Percentiles rank a stretch among this genome's conserved stretches.
Conservation (phyloP, 2,329 filamentous ascomycete species). For the Peltaster fructicola region DNA sequence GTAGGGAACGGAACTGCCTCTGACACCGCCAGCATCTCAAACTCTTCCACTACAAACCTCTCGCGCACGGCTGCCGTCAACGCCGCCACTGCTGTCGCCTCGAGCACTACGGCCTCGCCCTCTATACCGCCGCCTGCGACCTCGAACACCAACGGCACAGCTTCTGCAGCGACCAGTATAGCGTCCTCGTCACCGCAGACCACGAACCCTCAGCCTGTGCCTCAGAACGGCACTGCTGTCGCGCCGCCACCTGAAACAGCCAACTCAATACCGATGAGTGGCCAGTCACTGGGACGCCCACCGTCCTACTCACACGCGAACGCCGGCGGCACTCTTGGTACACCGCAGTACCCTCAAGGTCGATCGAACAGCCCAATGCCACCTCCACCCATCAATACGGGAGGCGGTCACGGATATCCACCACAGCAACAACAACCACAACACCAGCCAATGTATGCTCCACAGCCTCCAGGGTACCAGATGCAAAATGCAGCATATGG, state of each 20-base stretch:
- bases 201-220: slow-evolving; percentile 30
- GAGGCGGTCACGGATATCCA: slow-evolving; percentile 32
- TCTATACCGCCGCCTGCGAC: slow-evolving; percentile 19
- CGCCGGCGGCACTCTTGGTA: slow-evolving; percentile 20
- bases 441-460: slow-evolving; percentile 23
- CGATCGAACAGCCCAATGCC: slow-evolving; percentile 29
- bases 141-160: slow-evolving; percentile 17
- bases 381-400: slow-evolving; percentile 28
- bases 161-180: slow-evolving; percentile 13
- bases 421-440: slow-evolving; percentile 26
- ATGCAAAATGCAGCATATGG: slow-evolving; percentile 14
- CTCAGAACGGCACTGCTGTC: not conserved
- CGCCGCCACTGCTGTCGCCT: slow-evolving; percentile 9
- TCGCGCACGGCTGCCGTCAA: slow-evolving; percentile 17
- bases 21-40: slow-evolving; percentile 48
- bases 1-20: slow-evolving; percentile 61
- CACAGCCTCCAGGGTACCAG: slow-evolving; percentile 20
- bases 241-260: slow-evolving; percentile 1
- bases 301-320: slow-evolving; percentile 44
- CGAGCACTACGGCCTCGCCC: slow-evolving; percentile 22
- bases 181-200: slow-evolving; percentile 33
- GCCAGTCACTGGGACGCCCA: slow-evolving; percentile 40
- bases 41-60: slow-evolving; percentile 22
- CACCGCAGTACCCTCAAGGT: slow-evolving; percentile 23
- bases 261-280: slow-evolving; percentile 26